A percentile compares a stretch with the other conserved stretches of the same genome.
Evolutionary conservation across 345 rosid genomes (phyloP).

Genomic region (Ricinus communis): DNA sequence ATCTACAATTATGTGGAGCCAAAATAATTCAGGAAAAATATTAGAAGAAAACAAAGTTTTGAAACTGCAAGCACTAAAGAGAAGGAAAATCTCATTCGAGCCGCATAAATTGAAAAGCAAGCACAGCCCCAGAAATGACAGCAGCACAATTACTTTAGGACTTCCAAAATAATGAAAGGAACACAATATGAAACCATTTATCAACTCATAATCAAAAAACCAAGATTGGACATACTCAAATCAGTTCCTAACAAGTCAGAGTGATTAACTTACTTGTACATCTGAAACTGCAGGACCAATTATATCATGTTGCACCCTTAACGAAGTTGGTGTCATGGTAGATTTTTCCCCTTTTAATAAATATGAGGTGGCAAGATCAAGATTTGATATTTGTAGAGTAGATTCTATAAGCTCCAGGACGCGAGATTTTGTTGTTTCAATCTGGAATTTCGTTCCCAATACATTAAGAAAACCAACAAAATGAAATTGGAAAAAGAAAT

Average conservation of each 20-base stretch:
- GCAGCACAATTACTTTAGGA: slow-evolving; percentile 7
- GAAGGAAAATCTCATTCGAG: neutral
- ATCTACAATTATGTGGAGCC: neutral
- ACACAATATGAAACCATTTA: neutral
- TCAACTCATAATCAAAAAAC: neutral
- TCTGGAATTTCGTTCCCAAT: slow-evolving; percentile 46
- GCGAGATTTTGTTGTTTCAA: slow-evolving; percentile 63
- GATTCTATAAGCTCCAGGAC: slow-evolving; percentile 72
- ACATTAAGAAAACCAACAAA: slow-evolving; percentile 23
- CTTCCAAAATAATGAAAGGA: slow-evolving; percentile 3
- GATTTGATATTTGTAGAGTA: slow-evolving; percentile 73
- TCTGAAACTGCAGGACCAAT: slow-evolving; percentile 73
- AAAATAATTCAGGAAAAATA: neutral
- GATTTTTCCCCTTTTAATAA: slow-evolving; percentile 60
- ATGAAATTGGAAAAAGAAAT: slow-evolving; percentile 1
- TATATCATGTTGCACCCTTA: slow-evolving; percentile 64
- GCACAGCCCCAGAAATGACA: neutral
- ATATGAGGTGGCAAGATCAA: slow-evolving; percentile 65
- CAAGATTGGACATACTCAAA: neutral
- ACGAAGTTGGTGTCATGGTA: slow-evolving; percentile 47
- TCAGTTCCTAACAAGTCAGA: slow-evolving; percentile 10
- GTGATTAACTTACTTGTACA: slow-evolving; percentile 57
- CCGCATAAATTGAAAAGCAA: slow-evolving; percentile 1
- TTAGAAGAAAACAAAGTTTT: slow-evolving; percentile 1
- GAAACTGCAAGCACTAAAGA: slow-evolving; percentile 1